phyloP scores from a whole-genome alignment of 2,329 filamentous ascomycete genomes.

The Phyllachora maydis region DNA sequence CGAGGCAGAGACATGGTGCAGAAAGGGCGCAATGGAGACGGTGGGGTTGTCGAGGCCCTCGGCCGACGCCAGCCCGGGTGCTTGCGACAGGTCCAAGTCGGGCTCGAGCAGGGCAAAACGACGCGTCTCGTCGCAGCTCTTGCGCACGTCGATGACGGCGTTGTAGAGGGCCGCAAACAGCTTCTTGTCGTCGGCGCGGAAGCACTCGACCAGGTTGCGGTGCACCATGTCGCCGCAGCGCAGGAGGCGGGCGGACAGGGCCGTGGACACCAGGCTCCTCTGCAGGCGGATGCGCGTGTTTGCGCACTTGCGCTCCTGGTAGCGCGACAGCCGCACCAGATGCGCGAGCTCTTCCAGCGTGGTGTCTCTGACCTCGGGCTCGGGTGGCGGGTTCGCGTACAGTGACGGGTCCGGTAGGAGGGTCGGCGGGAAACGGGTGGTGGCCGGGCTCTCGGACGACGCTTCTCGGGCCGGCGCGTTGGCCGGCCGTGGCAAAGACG shows the following conservation, averaged over 20 bases:
- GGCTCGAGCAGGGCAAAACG: constrained; percentile 53
- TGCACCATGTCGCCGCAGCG: constrained; percentile 57
- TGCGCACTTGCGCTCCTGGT: constrained; percentile 62
- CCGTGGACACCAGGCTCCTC: constrained; percentile 53
- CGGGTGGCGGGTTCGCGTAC: constrained; percentile 40
- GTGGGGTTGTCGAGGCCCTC: constrained; percentile 24
- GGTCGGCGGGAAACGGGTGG: constrained; percentile 25
- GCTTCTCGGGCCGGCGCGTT: too few species aligned
- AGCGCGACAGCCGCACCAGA: constrained; percentile 55
- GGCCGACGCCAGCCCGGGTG: constrained; percentile 23
- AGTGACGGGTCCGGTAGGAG: constrained; percentile 44
- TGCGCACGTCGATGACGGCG: constrained; percentile 60
- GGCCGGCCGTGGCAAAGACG: too few species aligned
- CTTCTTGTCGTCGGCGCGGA: constrained; percentile 61
- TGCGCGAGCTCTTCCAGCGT: constrained; percentile 62
- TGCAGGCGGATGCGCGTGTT: constrained; percentile 56
- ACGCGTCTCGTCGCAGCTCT: constrained; percentile 52
- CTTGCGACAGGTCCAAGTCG: constrained; percentile 44
- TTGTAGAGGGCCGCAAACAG: constrained; percentile 55
- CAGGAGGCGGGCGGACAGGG: constrained; percentile 52
- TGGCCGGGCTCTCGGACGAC: too few species aligned
- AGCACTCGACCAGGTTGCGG: constrained; percentile 56
- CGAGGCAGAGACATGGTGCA: constrained; percentile 55
- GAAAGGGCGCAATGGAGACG: constrained; percentile 30
- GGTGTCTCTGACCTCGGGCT: constrained; percentile 41